Conservation (phyloP, 805 yeast species). For the Teunomyces funiuensis region DNA sequence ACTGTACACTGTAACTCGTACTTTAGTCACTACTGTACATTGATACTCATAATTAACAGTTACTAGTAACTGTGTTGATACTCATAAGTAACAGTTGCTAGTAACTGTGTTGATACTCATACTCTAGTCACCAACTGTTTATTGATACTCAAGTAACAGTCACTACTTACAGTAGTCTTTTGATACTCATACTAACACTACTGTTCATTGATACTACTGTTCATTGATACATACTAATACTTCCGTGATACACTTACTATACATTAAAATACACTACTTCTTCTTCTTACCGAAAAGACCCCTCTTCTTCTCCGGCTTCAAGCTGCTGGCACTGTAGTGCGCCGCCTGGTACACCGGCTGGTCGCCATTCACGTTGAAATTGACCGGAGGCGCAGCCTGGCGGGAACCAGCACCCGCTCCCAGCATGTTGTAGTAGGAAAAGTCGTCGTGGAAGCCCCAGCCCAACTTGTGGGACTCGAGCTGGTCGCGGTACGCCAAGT, state of each 20-base stretch:
- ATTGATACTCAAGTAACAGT: no score
- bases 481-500: conserved; percentile 72
- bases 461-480: conserved; percentile 78
- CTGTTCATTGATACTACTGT: no score
- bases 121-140: no score
- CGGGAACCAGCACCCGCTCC: conserved; percentile 31
- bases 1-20: no score
- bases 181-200: no score
- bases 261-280: conserved; percentile 10
- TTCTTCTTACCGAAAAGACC: conserved; percentile 74
- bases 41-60: no score
- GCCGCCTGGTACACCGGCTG: conserved; percentile 52
- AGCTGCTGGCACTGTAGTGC: conserved; percentile 55
- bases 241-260: not conserved
- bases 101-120: no score
- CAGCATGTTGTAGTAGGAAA: conserved; percentile 50
- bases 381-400: conserved; percentile 26
- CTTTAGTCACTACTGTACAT: no score
- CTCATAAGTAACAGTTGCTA: no score
- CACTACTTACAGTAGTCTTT: no score
- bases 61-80: no score
- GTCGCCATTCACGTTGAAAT: conserved; percentile 35
- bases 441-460: conserved; percentile 83
- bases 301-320: conserved; percentile 45
- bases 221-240: not conserved